phyloP scores from a whole-genome alignment of 1,284 basidiomycete genomes.

The Irpex lacteus region DNA sequence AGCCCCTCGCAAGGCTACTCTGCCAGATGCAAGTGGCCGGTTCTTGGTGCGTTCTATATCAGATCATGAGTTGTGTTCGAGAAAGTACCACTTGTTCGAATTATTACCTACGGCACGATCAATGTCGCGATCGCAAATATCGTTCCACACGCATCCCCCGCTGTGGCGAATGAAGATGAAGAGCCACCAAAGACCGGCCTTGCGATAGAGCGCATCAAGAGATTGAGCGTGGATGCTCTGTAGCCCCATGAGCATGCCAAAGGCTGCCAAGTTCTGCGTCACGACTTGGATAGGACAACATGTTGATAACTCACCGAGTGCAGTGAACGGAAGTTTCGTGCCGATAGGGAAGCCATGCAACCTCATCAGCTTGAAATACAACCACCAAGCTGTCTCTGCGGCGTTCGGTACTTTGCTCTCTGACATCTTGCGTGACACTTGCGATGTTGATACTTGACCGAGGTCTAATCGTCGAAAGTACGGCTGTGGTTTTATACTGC shows the following conservation, averaged over 20 bases:
- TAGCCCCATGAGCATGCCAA: not conserved
- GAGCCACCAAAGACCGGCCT: not conserved
- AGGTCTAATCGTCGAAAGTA: no score
- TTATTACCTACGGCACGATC: slow-evolving; percentile 23
- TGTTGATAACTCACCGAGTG: not conserved
- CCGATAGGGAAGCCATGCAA: not conserved
- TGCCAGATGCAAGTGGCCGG: slow-evolving; percentile 4
- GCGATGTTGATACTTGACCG: no score
- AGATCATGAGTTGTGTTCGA: no score
- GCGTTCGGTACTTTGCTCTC: no score
- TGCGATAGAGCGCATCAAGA: not conserved
- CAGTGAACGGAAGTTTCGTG: not conserved
- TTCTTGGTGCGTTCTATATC: slow-evolving; percentile 1
- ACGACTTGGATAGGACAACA: not conserved
- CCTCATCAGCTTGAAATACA: not conserved
- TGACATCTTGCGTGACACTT: no score
- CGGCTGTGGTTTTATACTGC: no score
- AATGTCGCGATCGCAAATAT: slow-evolving; percentile 24
- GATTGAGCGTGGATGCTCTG: not conserved
- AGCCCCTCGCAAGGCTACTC: not conserved
- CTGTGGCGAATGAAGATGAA: not conserved
- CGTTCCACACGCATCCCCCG: slow-evolving; percentile 16
- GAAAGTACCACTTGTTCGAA: no score
- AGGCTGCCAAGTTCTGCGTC: not conserved
- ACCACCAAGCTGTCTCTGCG: not conserved